Base-by-base conservation (phyloP, 768 basidiomycete species). In the Lentinula lateritia region DNA sequence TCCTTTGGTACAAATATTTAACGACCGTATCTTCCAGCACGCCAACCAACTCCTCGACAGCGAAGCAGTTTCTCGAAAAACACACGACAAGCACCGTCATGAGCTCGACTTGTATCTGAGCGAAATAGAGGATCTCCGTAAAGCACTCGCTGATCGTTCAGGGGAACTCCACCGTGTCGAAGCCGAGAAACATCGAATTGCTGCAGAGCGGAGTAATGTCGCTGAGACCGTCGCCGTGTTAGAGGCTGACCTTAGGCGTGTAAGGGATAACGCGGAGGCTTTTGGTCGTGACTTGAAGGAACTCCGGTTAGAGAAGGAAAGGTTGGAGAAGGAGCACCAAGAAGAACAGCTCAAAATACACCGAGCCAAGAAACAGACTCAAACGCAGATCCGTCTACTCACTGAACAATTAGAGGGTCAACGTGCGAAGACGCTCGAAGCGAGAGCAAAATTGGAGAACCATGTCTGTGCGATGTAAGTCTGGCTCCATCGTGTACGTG, bases 81-180 rank as follows among this genome's bases (percentile, higher is more conserved):
- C 86, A 8, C 92, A 93, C 66, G 86, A 91, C 63, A 79, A 83
- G 39, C 82, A 87, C 28, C 85, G 89, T 1, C 83, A 88, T 61
- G 84, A 91, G 62, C 83, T 95, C 39, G 90, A 92, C 67, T 73
- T 86, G 1, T 85, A 87, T 58, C 78, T 84, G 6, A 73, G 79
- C 16, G 91, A 94, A 71, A 88, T 94, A 61, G 87, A 89, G 3
- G 87, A 90, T 35, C 84, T 93, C n/a, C 83, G 84, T 42, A 80
- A 77, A 4, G 86, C 87, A 1, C 78, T 93, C 13, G 79, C 84
- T 15, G 76, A 80, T 60, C 84, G 86, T 58, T 81, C 82, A 3
- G 77, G 78, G 32, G 84, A 87, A 65, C 80, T 94, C 43, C 83
- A 88, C 10, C 79, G 79, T 16, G 79, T 81, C 1, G 83, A 87